Conservation (phyloP, 768 basidiomycete species). For the Boletus coccyginus region DNA sequence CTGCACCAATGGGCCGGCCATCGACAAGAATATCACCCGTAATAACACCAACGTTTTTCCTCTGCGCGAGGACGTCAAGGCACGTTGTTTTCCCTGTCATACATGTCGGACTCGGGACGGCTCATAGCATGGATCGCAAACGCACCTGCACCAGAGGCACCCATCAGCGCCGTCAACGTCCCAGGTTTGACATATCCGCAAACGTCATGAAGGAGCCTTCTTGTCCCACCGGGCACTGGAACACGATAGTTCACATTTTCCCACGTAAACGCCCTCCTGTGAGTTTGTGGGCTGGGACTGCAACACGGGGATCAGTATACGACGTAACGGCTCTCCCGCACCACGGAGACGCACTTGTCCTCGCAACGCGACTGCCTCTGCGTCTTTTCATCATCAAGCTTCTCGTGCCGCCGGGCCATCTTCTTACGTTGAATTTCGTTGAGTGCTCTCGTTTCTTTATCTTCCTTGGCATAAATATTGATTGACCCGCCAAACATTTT, state of each 20-base stretch:
- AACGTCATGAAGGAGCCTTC: constrained; percentile 69
- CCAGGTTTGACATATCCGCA: constrained; percentile 83
- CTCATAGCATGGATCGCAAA: constrained; percentile 15
- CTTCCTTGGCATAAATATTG: constrained; percentile 61
- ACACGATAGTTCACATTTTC: constrained; percentile 74
- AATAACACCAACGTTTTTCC: constrained; percentile 69
- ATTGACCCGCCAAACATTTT: constrained; percentile 38
- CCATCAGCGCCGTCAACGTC: constrained; percentile 87
- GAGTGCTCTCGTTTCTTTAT: constrained; percentile 48
- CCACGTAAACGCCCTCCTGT: constrained; percentile 69
- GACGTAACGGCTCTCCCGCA: background rate
- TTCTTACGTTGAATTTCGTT: constrained; percentile 53
- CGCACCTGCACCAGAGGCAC: constrained; percentile 72
- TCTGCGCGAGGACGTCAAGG: constrained; percentile 69
- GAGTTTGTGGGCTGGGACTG: background rate
- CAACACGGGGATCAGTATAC: background rate
- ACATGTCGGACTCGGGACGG: background rate
- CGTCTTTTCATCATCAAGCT: constrained; percentile 22
- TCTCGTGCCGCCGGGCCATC: constrained; percentile 42
- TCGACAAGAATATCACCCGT: constrained; percentile 64
- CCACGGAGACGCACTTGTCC: constrained; percentile 12
- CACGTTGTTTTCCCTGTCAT: constrained; percentile 69
- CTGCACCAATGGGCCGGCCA: constrained; percentile 55
- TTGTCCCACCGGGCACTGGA: constrained; percentile 58
- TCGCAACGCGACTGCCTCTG: constrained; percentile 21